These are phyloP conservation scores for Phytophthora brassicae DNA, from an alignment of 352 stramenopile species.

Conservation along the genomic window DNA sequence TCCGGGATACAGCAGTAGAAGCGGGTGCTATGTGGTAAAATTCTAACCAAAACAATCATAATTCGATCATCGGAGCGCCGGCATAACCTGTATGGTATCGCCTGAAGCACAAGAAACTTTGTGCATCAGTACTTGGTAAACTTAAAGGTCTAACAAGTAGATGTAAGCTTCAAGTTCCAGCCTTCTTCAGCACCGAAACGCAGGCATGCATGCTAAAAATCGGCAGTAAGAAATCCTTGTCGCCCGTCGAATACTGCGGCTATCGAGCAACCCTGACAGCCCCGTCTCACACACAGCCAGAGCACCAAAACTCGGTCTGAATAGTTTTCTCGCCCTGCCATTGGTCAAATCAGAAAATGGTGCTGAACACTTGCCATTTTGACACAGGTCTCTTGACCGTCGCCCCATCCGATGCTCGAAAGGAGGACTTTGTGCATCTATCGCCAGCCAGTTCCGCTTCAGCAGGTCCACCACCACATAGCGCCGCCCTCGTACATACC, in stretches of 20 bases:
- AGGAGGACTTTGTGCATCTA: neutral
- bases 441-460: conserved; percentile 26
- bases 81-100: no score
- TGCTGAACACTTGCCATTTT: conserved; percentile 6
- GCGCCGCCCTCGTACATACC: conserved; percentile 2
- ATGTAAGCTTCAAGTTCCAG: neutral
- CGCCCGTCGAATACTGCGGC: no score
- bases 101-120: no score
- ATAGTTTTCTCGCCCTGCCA: conserved; percentile 11
- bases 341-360: conserved; percentile 11
- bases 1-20: no score
- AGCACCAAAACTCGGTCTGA: conserved; percentile 24
- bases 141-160: neutral
- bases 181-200: neutral
- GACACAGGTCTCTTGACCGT: conserved; percentile 5
- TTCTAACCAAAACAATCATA: neutral
- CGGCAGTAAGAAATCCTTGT: neutral
- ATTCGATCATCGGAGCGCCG: neutral
- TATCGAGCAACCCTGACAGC: neutral
- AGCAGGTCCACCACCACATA: conserved; percentile 24
- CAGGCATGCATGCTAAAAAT: neutral
- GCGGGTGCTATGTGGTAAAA: neutral
- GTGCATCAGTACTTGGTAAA: no score
- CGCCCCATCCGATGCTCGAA: conserved; percentile 23
- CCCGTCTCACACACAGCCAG: conserved; percentile 18